These are phyloP conservation scores for Daldinia sp. DNA, from an alignment of 2,329 filamentous ascomycete genomes.

Conservation along the genomic window DNA sequence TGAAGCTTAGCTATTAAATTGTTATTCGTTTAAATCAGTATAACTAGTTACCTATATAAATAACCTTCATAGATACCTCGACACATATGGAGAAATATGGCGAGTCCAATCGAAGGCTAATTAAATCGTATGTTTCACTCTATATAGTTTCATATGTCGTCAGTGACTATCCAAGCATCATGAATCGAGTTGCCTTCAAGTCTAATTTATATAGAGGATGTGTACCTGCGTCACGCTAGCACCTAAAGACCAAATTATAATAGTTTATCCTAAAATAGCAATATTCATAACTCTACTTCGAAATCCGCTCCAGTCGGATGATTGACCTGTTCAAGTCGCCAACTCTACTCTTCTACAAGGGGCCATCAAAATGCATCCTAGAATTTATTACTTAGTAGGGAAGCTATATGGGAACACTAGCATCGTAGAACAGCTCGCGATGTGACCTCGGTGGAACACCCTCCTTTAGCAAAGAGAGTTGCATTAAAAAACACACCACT, in stretches of 20 bases:
- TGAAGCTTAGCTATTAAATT: too few relatives aligned
- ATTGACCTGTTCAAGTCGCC: background rate
- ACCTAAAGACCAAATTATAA: background rate
- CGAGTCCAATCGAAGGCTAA: background rate
- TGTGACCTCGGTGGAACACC: constrained; percentile 32
- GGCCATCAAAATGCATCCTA: background rate
- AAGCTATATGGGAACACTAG: background rate
- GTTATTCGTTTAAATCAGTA: too few relatives aligned
- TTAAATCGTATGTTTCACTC: background rate
- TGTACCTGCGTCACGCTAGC: background rate
- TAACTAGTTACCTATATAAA: too few relatives aligned
- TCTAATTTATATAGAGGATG: too few relatives aligned
- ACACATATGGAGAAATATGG: too few relatives aligned
- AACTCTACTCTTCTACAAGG: background rate
- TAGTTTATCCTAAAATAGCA: background rate
- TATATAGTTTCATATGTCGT: background rate
- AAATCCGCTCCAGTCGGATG: background rate
- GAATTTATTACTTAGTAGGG: background rate
- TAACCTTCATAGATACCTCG: too few relatives aligned
- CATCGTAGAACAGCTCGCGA: constrained; percentile 2
- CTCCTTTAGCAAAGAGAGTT: constrained; percentile 30
- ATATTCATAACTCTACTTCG: background rate
- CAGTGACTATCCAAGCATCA: background rate
- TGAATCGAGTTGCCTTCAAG: too few relatives aligned
- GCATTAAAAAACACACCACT: constrained; percentile 10